Base-by-base conservation (phyloP, 1,139 yeast genomes). In the Zygosaccharomyces pseudobailii region DNA sequence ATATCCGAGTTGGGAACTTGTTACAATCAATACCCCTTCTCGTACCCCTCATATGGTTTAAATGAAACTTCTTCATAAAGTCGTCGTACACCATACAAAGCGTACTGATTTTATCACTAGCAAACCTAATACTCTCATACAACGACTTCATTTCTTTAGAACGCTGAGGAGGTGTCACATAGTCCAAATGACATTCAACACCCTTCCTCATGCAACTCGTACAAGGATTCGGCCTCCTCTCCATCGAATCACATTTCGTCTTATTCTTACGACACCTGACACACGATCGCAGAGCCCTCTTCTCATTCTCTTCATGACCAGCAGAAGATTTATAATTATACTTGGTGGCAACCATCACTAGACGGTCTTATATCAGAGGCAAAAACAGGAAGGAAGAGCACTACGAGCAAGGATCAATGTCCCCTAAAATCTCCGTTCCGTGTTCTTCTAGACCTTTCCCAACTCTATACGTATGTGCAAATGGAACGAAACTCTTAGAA, bases 241-340 rank as follows among this genome's bases (percentile, higher is more conserved):
- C 57, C 6, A 65, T 56, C 9, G 84, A 84, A 58, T 82, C 83
- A 64, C 87, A 82, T 55, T 75, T 78, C 22, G 82, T 80, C 62
- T 82, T 82, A 56, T 80, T 84, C 56, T 76, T 77, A 39, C 87
- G 71, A 62, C 88, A 82, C 37, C 84, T 67, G 4, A 75, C 70
- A 60, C 88, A 82, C 9, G 85, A 76, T 55, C 80, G 79, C 49
- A 82, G 68, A n/a, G 70, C 68, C 48, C 70, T 67, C 33, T 47
- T 48, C 43, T 42, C 44, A 27, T 40, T 13, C 20, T 40, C 43
- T 7, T 35, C 33, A 17, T 27, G 19, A 19, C 35, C 19, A 5
- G 8, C 22, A 17, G 23, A 6, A 38, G 17, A 19, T 20, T 9
- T 38, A 19, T n/a, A 17, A 10, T 17, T 8, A 27, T n/a, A 31